Base-by-base conservation (phyloP, 768 basidiomycete genomes). In the Termitomyces titanicus region DNA sequence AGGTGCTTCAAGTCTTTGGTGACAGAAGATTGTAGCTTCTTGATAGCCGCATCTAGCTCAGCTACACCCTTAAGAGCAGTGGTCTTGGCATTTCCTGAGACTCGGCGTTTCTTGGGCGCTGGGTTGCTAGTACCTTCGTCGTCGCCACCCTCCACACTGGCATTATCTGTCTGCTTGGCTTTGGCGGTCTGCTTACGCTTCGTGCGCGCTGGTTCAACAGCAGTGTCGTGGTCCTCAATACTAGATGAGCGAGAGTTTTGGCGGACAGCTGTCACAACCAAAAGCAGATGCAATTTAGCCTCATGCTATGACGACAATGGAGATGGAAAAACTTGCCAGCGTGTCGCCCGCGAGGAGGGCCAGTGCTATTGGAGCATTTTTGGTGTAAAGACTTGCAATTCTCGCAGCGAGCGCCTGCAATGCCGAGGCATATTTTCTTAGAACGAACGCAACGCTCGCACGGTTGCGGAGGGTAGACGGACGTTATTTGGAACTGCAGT, bases 391-490 rank as follows among this genome's bases (percentile, higher is more conserved):
- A 65, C 62, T 77, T 78, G 67, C 77, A 78, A 59, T 77, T 68
- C 55, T 77, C 75, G 60, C 77, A 78, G 47, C 77, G 75, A 61
- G 72, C 69, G 44, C 75, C 74, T 29, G 72, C 68, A 22, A 74
- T 64, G 18, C 77, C 77, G 58, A 69, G 74, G 61, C 77, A 78
- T 5, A 68, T 70, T 62, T 71, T 74, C 44, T 70, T 71, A 18
- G 73, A 72, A 57, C 75, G 74, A 59, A 72, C 65, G 56, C 77
- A 78, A 47, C 77, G 73, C 53, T 78, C 77, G 58, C 77, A 78
- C 15, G 75, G 74, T 47, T 68, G 69, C 25, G 75, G 73, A 31
- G 76, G 70, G 53, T 68, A 68, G 44, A 72, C 68, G 20, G 68
- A 58, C 31, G 56, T 43, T 25, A 64, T 54, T 53, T 58, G 53